These are phyloP conservation scores for Chenopodium quinoa DNA, from an alignment of 148 eudicot genomes.

Conservation along the genomic window DNA sequence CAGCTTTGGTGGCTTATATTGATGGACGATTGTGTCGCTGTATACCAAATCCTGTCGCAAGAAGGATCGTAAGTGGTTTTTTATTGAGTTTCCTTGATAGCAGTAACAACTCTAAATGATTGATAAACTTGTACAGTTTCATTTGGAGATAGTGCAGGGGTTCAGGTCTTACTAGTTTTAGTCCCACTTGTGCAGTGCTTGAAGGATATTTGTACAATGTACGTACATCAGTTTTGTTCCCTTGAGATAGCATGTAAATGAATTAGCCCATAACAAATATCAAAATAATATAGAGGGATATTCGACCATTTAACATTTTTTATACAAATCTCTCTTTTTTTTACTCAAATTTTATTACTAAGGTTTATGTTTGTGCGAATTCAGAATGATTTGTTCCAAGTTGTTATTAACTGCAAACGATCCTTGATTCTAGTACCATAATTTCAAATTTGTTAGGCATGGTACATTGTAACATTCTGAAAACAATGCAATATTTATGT, in stretches of 20 bases:
- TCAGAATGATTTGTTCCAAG: neutral
- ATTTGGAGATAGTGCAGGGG: neutral
- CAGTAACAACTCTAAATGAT: slow-evolving; percentile 43
- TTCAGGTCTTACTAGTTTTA: neutral
- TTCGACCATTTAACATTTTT: neutral
- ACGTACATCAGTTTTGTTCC: neutral
- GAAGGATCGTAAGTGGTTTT: slow-evolving; percentile 95
- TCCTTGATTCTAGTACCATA: neutral
- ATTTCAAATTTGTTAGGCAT: no score
- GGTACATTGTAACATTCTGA: no score
- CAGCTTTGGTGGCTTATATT: slow-evolving; percentile 82
- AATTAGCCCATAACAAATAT: neutral
- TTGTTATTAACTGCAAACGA: neutral
- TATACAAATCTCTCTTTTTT: neutral
- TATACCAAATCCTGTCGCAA: slow-evolving; percentile 87
- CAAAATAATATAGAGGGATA: neutral
- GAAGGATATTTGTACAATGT: slow-evolving; percentile 1
- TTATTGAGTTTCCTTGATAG: slow-evolving; percentile 80
- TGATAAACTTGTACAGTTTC: neutral
- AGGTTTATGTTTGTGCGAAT: neutral
- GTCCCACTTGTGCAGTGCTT: neutral
- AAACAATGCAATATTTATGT: no score
- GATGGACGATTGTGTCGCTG: slow-evolving; percentile 89
- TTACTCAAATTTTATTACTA: neutral
- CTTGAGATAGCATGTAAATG: neutral